Conservation (phyloP, 75 land plant species). For the Pseudotsuga menziesii region DNA sequence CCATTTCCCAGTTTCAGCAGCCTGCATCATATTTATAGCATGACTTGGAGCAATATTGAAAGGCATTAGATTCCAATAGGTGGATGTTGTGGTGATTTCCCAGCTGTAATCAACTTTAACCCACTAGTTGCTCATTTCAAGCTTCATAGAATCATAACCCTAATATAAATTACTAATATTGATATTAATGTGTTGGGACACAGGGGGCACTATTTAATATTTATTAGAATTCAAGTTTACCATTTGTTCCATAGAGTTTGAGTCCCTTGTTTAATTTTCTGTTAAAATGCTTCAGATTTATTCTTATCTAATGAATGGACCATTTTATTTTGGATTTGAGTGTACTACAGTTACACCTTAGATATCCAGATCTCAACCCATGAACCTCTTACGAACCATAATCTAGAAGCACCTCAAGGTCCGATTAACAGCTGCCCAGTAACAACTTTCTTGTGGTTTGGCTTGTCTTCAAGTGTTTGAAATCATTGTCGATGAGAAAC, state of each 20-base stretch:
- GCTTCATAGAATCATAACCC: not conserved
- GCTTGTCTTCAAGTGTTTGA: not conserved
- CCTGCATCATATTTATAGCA: too few species aligned
- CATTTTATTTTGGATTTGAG: too few species aligned
- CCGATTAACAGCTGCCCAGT: not conserved
- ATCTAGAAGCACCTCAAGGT: not conserved
- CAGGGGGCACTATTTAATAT: not conserved
- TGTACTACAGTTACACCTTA: not conserved
- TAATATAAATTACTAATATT: not conserved
- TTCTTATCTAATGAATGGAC: not conserved
- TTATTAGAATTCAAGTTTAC: not conserved
- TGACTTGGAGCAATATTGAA: too few species aligned
- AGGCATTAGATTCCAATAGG: too few species aligned
- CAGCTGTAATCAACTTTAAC: not conserved
- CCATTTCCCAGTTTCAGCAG: not conserved
- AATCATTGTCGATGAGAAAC: not conserved
- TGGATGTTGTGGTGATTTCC: too few species aligned
- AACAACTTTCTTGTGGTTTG: not conserved
- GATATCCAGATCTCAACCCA: not conserved
- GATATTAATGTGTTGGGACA: too few species aligned
- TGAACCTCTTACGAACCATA: not conserved
- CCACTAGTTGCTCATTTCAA: not conserved
- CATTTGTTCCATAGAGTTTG: not conserved
- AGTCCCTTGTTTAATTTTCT: not conserved
- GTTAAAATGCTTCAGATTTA: not conserved